These are phyloP conservation scores for Edhazardia aedis DNA, from an alignment of 371 early-diverging fungal genomes.

Conservation along the genomic window DNA sequence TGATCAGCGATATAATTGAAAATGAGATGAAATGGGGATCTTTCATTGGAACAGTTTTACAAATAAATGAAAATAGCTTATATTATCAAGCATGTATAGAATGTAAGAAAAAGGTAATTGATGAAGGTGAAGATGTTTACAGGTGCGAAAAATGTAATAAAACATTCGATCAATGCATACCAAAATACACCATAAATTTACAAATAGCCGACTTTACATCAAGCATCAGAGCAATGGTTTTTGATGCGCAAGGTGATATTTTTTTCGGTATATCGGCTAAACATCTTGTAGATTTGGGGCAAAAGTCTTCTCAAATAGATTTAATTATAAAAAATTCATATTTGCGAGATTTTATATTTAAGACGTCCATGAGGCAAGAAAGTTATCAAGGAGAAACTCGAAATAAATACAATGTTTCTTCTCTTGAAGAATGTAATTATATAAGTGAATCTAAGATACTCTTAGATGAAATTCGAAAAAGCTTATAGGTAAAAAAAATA, in stretches of 20 bases:
- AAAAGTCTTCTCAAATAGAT: too few species aligned
- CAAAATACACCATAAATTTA: constrained; percentile 27
- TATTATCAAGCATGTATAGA: constrained; percentile 31
- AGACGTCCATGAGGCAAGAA: too few species aligned
- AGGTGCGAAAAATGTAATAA: constrained; percentile 42
- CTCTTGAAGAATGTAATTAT: too few species aligned
- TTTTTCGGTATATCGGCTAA: constrained; percentile 27
- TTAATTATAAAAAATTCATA: too few species aligned
- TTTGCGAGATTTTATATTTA: too few species aligned
- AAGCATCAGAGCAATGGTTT: constrained; percentile 34
- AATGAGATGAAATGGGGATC: constrained; percentile 19
- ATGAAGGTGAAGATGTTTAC: constrained; percentile 26
- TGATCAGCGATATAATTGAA: constrained; percentile 30
- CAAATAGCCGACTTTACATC: constrained; percentile 33
- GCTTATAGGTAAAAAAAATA: too few species aligned
- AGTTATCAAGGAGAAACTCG: too few species aligned
- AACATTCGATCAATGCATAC: constrained; percentile 25
- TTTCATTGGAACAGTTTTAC: constrained; percentile 24
- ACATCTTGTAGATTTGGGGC: constrained; percentile 22
- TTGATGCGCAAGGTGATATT: constrained; percentile 28
- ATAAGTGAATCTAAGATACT: too few species aligned
- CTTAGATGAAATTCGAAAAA: too few species aligned
- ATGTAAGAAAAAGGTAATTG: constrained; percentile 41
- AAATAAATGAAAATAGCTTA: constrained; percentile 30
- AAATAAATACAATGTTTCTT: too few species aligned